Evolutionary conservation across 306 rosid species (phyloP).

Genomic region (Sicyos edulis): DNA sequence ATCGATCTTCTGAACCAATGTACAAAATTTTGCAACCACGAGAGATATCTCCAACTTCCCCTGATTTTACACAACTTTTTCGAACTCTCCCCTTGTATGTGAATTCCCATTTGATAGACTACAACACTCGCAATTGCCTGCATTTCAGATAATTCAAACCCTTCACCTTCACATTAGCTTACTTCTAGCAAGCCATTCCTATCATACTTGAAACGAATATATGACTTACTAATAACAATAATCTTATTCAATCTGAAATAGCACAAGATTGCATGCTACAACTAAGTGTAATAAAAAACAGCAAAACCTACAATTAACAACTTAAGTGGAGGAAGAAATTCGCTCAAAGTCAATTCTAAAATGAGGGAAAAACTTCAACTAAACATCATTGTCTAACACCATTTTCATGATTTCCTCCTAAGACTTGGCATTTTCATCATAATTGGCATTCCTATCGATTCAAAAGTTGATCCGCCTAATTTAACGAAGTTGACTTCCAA

Average conservation of each 20-base stretch:
- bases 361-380: neutral
- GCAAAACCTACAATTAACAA: neutral
- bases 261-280: constrained; percentile 1
- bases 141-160: neutral
- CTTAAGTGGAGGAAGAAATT: neutral
- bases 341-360: neutral
- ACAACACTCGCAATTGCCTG: neutral
- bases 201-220: neutral
- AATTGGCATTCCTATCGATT: neutral
- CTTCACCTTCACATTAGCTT: neutral
- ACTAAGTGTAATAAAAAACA: neutral
- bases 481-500: neutral
- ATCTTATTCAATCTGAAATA: neutral
- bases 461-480: neutral
- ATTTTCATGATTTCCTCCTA: neutral
- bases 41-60: neutral
- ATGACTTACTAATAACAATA: neutral
- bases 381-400: neutral
- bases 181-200: neutral
- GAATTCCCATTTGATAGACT: neutral
- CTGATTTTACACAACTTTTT: neutral
- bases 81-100: neutral
- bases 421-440: neutral
- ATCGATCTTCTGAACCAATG: neutral
- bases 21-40: neutral